phyloP scores from a whole-genome alignment of 768 basidiomycete species.

The Suillus subalutaceus region DNA sequence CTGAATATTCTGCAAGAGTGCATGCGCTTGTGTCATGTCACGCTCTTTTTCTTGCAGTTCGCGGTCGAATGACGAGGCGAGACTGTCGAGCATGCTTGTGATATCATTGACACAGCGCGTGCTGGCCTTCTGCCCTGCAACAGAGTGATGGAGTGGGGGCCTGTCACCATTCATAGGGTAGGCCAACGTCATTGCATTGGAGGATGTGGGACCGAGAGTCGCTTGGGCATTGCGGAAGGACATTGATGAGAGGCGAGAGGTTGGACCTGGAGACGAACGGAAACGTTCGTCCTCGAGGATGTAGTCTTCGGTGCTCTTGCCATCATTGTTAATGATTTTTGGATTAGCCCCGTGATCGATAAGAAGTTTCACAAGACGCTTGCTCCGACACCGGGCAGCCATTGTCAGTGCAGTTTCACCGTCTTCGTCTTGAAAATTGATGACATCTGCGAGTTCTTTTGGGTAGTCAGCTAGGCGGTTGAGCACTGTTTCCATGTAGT shows the following conservation, averaged over 20 bases:
- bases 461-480: slow-evolving; percentile 89
- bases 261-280: slow-evolving; percentile 84
- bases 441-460: slow-evolving; percentile 94
- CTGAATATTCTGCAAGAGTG: slow-evolving; percentile 83
- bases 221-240: slow-evolving; percentile 75
- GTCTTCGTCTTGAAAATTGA: slow-evolving; percentile 99
- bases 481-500: slow-evolving; percentile 98
- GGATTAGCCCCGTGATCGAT: slow-evolving; percentile 97
- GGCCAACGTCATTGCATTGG: slow-evolving; percentile 28
- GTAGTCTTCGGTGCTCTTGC: slow-evolving; percentile 97
- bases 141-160: slow-evolving; percentile 81
- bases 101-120: slow-evolving; percentile 86
- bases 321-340: slow-evolving; percentile 91
- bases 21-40: slow-evolving; percentile 87
- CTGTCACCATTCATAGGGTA: slow-evolving; percentile 57
- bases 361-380: slow-evolving; percentile 91
- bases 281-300: slow-evolving; percentile 98
- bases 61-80: slow-evolving; percentile 89
- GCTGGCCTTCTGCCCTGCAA: slow-evolving; percentile 83
- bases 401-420: slow-evolving; percentile 97
- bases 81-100: slow-evolving; percentile 80
- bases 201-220: slow-evolving; percentile 43
- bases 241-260: slow-evolving; percentile 67
- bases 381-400: slow-evolving; percentile 93
- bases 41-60: slow-evolving; percentile 92